These are phyloP conservation scores for Sporobolomyces roseus DNA, from an alignment of 768 basidiomycete genomes.

Conservation along the genomic window DNA sequence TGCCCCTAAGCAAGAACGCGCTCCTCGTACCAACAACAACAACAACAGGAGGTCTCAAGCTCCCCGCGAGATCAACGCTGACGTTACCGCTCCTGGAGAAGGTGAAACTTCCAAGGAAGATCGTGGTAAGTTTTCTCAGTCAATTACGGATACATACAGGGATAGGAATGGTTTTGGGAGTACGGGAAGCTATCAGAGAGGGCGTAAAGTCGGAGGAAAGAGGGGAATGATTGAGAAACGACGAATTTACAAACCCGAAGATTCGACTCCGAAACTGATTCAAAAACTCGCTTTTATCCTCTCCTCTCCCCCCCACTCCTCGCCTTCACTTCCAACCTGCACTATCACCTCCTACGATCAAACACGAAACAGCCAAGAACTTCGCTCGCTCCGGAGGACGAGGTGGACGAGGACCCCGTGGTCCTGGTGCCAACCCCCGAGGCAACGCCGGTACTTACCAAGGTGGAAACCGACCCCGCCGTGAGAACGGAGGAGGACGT, in stretches of 20 bases:
- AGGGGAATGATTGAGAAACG: not conserved
- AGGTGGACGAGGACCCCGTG: conserved; percentile 48
- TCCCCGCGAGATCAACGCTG: conserved; percentile 36
- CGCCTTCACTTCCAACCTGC: not conserved
- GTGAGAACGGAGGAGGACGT: conserved; percentile 58
- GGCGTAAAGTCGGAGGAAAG: not conserved
- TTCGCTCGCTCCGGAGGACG: conserved; percentile 55
- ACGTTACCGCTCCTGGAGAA: conserved; percentile 31
- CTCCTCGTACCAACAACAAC: conserved; percentile 10
- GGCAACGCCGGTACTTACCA: conserved; percentile 54
- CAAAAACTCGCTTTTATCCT: not conserved
- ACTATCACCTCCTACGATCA: not conserved
- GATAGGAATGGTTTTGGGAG: no score
- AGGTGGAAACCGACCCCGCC: conserved; percentile 52
- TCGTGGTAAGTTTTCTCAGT: conserved; percentile 27
- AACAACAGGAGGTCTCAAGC: conserved; percentile 13
- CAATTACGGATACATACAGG: no score
- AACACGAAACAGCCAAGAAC: conserved; percentile 46
- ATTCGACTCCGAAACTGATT: not conserved
- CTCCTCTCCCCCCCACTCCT: conserved; percentile 3
- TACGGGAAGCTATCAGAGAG: no score
- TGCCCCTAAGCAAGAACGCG: conserved; percentile 11
- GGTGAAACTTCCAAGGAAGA: conserved; percentile 43
- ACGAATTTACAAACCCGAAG: not conserved
- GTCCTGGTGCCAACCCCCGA: conserved; percentile 48